Conservation (phyloP, 306 rosid species). For the Prunus armeniaca region DNA sequence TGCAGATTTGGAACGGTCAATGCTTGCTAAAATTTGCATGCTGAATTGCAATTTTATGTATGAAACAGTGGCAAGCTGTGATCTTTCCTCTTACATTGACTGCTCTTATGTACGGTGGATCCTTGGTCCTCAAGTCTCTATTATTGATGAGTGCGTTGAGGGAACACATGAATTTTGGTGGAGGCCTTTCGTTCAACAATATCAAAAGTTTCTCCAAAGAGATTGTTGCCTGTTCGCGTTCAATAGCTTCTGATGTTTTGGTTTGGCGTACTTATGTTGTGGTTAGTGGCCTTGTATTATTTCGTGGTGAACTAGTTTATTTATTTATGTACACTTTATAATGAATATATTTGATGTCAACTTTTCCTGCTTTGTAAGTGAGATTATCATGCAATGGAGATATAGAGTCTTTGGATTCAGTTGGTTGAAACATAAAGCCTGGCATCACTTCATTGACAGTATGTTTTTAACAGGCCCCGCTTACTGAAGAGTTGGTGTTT, state of each 20-base stretch:
- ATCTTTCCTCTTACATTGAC: conserved; percentile 77
- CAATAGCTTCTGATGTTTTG: conserved; percentile 47
- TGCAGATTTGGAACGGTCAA: conserved; percentile 51
- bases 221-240: conserved; percentile 30
- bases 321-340: neutral
- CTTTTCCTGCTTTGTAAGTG: no score
- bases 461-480: conserved; percentile 66
- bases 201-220: conserved; percentile 23
- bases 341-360: neutral
- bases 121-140: conserved; percentile 58
- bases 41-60: conserved; percentile 65
- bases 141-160: conserved; percentile 50
- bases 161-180: conserved; percentile 33
- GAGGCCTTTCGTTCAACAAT: conserved; percentile 39
- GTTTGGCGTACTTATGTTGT: conserved; percentile 82
- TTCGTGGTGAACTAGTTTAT: neutral
- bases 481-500: conserved; percentile 92
- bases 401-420: conserved; percentile 3
- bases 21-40: conserved; percentile 46
- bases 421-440: neutral
- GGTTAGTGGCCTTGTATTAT: conserved; percentile 51
- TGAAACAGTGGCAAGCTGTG: conserved; percentile 96
- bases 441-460: neutral
- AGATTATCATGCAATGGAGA: neutral
- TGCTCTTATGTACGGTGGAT: conserved; percentile 76